phyloP scores from a whole-genome alignment of 2,329 filamentous ascomycete genomes.

The Phialophora macrospora region DNA sequence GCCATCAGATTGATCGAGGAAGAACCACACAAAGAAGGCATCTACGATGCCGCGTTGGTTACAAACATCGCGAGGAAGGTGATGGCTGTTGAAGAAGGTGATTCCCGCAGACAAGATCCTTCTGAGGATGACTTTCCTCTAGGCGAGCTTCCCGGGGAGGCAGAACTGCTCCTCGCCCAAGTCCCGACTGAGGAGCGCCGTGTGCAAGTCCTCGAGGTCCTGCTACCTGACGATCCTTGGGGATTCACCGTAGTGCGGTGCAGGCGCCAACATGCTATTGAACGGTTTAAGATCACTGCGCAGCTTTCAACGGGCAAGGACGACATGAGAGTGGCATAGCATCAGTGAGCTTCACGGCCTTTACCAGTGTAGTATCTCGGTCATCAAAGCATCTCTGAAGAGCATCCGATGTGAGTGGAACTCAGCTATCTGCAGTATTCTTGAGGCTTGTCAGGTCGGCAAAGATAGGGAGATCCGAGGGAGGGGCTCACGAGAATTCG shows the following conservation, averaged over 20 bases:
- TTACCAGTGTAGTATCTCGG: too few species aligned
- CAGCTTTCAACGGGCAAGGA: background rate
- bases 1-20: conserved; percentile 37
- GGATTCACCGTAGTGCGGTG: conserved; percentile 1
- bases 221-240: conserved; percentile 16
- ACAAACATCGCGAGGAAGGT: conserved; percentile 33
- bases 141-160: background rate
- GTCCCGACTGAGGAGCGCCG: background rate
- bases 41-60: conserved; percentile 37
- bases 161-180: background rate
- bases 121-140: conserved; percentile 5
- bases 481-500: background rate
- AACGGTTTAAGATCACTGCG: background rate
- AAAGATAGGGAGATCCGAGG: background rate
- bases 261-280: background rate
- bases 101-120: background rate
- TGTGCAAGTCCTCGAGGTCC: background rate
- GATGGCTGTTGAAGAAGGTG: conserved; percentile 31
- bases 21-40: conserved; percentile 38
- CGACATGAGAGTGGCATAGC: background rate
- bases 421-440: too few species aligned
- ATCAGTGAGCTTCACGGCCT: background rate
- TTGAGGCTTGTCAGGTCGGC: too few species aligned
- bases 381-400: too few species aligned
- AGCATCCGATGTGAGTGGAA: too few species aligned